phyloP scores from a whole-genome alignment of 192 early-diverging fungal genomes.

The Coemansia reversa region DNA sequence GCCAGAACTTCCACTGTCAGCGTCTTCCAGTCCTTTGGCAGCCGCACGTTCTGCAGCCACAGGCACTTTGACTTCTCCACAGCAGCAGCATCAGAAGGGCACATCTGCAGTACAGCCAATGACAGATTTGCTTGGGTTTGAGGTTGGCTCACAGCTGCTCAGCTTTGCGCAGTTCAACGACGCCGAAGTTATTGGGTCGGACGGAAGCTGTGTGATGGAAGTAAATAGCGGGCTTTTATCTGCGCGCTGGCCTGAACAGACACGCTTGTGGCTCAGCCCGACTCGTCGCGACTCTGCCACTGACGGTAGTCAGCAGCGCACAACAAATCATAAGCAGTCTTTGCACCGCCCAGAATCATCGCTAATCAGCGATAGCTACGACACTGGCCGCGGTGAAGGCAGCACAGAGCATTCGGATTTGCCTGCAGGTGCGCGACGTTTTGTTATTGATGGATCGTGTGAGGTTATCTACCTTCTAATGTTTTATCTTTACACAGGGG shows the following conservation, averaged over 20 bases:
- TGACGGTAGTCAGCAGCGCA: constrained; percentile 4
- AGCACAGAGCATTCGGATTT: not conserved
- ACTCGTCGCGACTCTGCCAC: not conserved
- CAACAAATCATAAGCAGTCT: not conserved
- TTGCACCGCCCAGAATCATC: constrained; percentile 39
- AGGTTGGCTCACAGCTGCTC: constrained; percentile 48
- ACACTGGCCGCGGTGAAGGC: constrained; percentile 13
- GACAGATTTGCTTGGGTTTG: constrained; percentile 21
- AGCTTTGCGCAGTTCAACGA: constrained; percentile 49
- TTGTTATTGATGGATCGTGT: constrained; percentile 42
- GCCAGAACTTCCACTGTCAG: constrained; percentile 28
- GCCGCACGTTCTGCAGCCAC: constrained; percentile 27
- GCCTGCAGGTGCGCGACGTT: constrained; percentile 37
- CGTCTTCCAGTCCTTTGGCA: constrained; percentile 31
- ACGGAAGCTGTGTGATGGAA: constrained; percentile 26
- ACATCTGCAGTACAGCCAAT: not conserved
- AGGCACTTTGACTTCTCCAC: constrained; percentile 8
- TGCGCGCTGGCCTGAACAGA: constrained; percentile 50
- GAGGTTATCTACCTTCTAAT: constrained; percentile 62
- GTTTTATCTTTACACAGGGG: constrained; percentile 68
- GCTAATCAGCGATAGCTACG: constrained; percentile 26
- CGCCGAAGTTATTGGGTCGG: constrained; percentile 30
- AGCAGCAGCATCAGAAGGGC: constrained; percentile 13
- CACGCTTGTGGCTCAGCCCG: constrained; percentile 32
- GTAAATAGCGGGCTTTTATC: constrained; percentile 50